Percentiles rank a stretch among this genome's conserved stretches.
These are phyloP conservation scores for Leccinum barrowsii DNA, from an alignment of 768 basidiomycete genomes.

Conservation along the genomic window DNA sequence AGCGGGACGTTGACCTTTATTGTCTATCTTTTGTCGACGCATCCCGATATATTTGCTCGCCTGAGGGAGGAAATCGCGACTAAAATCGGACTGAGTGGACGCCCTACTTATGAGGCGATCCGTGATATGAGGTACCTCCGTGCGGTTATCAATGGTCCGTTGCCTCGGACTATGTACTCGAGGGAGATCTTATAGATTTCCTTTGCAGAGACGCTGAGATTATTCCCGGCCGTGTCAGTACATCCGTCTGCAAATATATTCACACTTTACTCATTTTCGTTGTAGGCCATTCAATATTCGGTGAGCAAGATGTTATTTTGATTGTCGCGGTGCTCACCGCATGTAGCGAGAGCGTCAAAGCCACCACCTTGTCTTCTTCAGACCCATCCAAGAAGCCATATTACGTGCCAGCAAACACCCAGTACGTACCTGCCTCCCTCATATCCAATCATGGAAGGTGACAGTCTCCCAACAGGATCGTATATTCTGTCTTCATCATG, in stretches of 20 bases:
- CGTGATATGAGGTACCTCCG: slow-evolving; percentile 61
- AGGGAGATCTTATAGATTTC: neutral
- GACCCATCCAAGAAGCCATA: slow-evolving; percentile 18
- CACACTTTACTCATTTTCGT: neutral
- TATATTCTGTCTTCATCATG: slow-evolving; percentile 62
- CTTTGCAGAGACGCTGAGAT: slow-evolving; percentile 45
- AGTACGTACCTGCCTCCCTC: slow-evolving; percentile 9
- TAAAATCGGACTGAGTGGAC: slow-evolving; percentile 44
- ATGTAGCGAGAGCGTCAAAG: slow-evolving; percentile 43
- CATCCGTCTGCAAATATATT: neutral
- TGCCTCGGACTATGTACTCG: neutral
- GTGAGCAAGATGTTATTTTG: slow-evolving; percentile 17
- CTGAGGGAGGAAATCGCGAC: slow-evolving; percentile 54
- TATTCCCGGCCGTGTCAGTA: slow-evolving; percentile 49
- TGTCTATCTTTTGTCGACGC: slow-evolving; percentile 45
- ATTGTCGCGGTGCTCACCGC: neutral
- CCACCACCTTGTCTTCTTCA: slow-evolving; percentile 42
- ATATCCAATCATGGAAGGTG: neutral
- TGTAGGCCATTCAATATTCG: slow-evolving; percentile 47
- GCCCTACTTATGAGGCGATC: slow-evolving; percentile 54
- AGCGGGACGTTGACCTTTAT: slow-evolving; percentile 34
- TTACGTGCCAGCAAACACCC: slow-evolving; percentile 41
- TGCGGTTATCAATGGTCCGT: slow-evolving; percentile 59
- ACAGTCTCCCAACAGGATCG: slow-evolving; percentile 26
- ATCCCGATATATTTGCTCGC: slow-evolving; percentile 44